Evolutionary conservation across 805 yeast genomes (phyloP).

Genomic region (Kuraishia hungarica): DNA sequence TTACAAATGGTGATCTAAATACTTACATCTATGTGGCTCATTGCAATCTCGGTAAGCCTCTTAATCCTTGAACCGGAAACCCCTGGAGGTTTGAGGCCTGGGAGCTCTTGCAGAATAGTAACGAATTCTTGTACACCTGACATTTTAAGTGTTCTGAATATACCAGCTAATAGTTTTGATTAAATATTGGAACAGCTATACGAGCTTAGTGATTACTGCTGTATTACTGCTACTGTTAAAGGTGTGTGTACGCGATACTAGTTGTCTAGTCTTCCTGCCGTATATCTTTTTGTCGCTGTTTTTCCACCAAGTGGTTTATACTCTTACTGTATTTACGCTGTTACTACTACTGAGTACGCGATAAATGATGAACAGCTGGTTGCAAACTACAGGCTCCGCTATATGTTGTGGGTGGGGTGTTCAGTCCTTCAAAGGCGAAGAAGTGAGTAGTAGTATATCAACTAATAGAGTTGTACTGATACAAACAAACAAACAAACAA

Average conservation of each 20-base stretch:
- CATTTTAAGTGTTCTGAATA: neutral
- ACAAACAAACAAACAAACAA: too few species aligned
- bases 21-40: conserved; percentile 45
- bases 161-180: neutral
- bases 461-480: too few species aligned
- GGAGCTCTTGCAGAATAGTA: conserved; percentile 36
- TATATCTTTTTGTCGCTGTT: neutral
- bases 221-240: neutral
- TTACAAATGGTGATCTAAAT: neutral
- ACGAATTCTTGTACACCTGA: conserved; percentile 33
- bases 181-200: neutral
- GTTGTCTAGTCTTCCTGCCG: neutral
- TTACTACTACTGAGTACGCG: neutral
- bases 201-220: neutral
- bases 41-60: conserved; percentile 71
- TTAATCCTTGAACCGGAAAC: conserved; percentile 94
- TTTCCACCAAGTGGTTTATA: neutral
- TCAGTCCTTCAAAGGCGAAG: neutral
- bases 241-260: neutral
- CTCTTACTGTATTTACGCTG: neutral
- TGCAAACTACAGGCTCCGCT: neutral
- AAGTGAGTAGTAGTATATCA: too few species aligned
- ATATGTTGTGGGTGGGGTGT: neutral
- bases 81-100: conserved; percentile 73
- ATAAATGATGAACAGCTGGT: neutral